Percentiles rank a stretch among this genome's conserved stretches.
Conservation (phyloP, 805 yeast species). For the Candida jianshihensis region DNA sequence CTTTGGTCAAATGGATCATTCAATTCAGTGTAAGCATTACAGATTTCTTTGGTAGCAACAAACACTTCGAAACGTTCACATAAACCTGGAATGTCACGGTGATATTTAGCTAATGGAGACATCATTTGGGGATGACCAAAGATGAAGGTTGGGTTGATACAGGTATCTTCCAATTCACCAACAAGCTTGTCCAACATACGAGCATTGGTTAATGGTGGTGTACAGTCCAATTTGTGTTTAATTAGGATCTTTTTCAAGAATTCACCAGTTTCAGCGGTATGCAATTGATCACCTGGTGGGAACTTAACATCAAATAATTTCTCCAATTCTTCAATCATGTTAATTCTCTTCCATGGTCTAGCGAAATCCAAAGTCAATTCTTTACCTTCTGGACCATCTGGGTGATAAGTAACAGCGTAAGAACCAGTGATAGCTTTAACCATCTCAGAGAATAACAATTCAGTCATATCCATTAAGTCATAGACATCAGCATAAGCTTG, state of each 20-base stretch:
- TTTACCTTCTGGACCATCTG: constrained; percentile 86
- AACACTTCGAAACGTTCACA: constrained; percentile 98
- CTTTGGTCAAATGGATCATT: constrained; percentile 99
- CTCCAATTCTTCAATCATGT: constrained; percentile 95
- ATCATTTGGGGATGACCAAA: constrained; percentile 99
- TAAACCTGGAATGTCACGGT: constrained; percentile 85
- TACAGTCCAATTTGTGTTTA: constrained; percentile 79
- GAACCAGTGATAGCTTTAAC: constrained; percentile 91
- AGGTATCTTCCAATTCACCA: constrained; percentile 91
- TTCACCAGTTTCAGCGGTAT: constrained; percentile 87
- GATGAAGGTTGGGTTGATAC: constrained; percentile 95
- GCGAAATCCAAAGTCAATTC: constrained; percentile 76
- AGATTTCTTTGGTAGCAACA: constrained; percentile 96
- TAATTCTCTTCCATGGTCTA: constrained; percentile 98
- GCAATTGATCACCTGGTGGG: constrained; percentile 94
- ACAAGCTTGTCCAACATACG: constrained; percentile 98
- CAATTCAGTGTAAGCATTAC: constrained; percentile 97
- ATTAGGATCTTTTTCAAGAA: constrained; percentile 77
- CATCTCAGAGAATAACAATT: constrained; percentile 90
- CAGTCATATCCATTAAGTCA: constrained; percentile 91
- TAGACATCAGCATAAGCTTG: constrained; percentile 97
- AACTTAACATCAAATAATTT: constrained; percentile 77
- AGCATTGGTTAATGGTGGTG: constrained; percentile 91
- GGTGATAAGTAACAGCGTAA: constrained; percentile 83
- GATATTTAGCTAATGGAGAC: constrained; percentile 98